These are phyloP conservation scores for Paramecium primaurelia DNA, from an alignment of 73 alveolate genomes.

Conservation along the genomic window DNA sequence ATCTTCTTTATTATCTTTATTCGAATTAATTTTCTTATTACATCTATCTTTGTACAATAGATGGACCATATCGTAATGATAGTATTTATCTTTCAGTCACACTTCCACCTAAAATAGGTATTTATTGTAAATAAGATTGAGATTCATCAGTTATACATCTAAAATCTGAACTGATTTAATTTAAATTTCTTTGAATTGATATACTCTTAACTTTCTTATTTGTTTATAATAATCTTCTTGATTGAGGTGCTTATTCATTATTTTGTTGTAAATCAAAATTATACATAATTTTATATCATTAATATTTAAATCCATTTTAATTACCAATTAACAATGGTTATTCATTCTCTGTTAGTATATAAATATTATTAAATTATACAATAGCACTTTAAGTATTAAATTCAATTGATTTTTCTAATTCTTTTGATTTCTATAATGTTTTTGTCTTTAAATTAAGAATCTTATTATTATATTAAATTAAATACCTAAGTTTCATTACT, in stretches of 20 bases:
- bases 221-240: background rate
- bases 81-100: background rate
- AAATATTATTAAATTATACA: background rate
- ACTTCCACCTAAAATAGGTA: background rate
- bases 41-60: background rate
- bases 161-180: background rate
- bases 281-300: background rate
- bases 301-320: background rate
- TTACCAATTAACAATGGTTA: background rate
- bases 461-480: background rate
- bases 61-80: background rate
- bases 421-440: background rate
- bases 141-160: constrained; percentile 6
- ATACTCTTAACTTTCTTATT: background rate
- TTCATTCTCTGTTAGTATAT: background rate
- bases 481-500: constrained; percentile 33
- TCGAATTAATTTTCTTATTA: background rate
- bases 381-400: background rate
- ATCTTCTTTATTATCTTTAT: background rate
- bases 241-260: background rate
- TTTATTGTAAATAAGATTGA: background rate
- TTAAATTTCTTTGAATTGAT: background rate
- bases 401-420: background rate
- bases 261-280: background rate
- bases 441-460: background rate